Percentiles rank a stretch among this genome's conserved stretches.
Conservation (phyloP, 352 stramenopile genomes). For the Phytopythium mirpurense region DNA sequence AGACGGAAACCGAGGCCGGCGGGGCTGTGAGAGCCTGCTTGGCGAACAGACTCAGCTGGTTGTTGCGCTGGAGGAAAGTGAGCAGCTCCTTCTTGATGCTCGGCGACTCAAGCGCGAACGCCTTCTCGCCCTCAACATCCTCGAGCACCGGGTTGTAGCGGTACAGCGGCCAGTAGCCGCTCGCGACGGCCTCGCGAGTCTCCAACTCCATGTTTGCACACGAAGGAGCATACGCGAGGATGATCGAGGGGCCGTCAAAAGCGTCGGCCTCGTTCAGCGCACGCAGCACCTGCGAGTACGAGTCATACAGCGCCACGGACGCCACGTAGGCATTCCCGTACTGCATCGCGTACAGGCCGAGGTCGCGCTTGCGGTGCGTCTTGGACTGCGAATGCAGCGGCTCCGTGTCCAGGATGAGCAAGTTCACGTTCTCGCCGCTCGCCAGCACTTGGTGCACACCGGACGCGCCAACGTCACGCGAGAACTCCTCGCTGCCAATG, state of each 20-base stretch:
- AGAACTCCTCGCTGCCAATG: slow-evolving; percentile 72
- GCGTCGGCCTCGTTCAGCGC: slow-evolving; percentile 89
- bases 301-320: slow-evolving; percentile 88
- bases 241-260: slow-evolving; percentile 87
- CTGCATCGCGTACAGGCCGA: slow-evolving; percentile 91
- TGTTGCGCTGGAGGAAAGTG: slow-evolving; percentile 86
- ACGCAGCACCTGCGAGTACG: slow-evolving; percentile 81
- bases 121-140: slow-evolving; percentile 76
- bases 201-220: slow-evolving; percentile 87
- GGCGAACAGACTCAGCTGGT: slow-evolving; percentile 88
- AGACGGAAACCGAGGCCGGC: slow-evolving; percentile 25
- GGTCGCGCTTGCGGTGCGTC: slow-evolving; percentile 86
- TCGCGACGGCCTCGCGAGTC: slow-evolving; percentile 80
- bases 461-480: slow-evolving; percentile 58
- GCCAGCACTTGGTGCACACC: slow-evolving; percentile 70
- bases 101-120: slow-evolving; percentile 87
- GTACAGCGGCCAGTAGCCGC: slow-evolving; percentile 91
- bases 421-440: slow-evolving; percentile 71
- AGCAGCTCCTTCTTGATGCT: slow-evolving; percentile 90
- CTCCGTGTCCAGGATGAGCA: slow-evolving; percentile 74
- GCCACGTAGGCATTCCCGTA: slow-evolving; percentile 93
- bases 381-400: slow-evolving; percentile 56
- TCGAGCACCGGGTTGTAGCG: slow-evolving; percentile 86
- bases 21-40: slow-evolving; percentile 56
- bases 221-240: slow-evolving; percentile 86